These are phyloP conservation scores for Eremomyces bilateralis DNA, from an alignment of 495 filamentous ascomycete species.

Conservation along the genomic window DNA sequence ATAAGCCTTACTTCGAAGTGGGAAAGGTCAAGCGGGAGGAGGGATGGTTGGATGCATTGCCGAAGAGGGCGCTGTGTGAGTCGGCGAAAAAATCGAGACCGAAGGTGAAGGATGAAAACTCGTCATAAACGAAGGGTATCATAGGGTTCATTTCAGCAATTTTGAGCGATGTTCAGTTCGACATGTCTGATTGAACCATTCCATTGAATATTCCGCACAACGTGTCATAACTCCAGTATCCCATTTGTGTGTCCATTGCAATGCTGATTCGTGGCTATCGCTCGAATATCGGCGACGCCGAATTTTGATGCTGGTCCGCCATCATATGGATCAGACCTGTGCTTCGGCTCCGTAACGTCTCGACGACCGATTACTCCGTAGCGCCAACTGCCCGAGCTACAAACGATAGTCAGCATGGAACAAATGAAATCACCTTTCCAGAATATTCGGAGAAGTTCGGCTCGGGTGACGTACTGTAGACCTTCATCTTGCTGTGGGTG, in stretches of 20 bases:
- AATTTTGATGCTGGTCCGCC: too few species aligned
- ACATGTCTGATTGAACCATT: too few species aligned
- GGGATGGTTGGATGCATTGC: constrained; percentile 19
- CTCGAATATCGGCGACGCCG: too few species aligned
- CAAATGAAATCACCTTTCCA: background rate
- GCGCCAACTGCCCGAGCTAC: constrained; percentile 18
- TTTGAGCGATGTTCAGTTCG: too few species aligned
- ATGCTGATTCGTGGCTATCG: too few species aligned
- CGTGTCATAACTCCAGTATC: too few species aligned
- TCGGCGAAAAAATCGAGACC: constrained; percentile 18
- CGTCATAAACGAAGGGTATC: background rate
- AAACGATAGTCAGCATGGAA: background rate
- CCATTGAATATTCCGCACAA: too few species aligned
- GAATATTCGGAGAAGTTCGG: constrained; percentile 1
- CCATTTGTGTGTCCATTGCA: too few species aligned
- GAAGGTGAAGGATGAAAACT: constrained; percentile 10
- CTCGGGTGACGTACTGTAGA: constrained; percentile 63
- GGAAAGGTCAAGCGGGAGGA: constrained; percentile 18
- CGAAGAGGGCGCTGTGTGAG: constrained; percentile 17
- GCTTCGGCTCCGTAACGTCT: too few species aligned
- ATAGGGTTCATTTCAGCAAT: background rate
- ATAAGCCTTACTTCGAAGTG: constrained; percentile 20
- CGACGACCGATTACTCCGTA: constrained; percentile 14
- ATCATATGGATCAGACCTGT: too few species aligned
- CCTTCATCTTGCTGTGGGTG: constrained; percentile 84